Percentiles rank a stretch among this genome's conserved stretches.
phyloP scores from a whole-genome alignment of 371 early-diverging fungal genomes.

The Lichtheimia ornata region DNA sequence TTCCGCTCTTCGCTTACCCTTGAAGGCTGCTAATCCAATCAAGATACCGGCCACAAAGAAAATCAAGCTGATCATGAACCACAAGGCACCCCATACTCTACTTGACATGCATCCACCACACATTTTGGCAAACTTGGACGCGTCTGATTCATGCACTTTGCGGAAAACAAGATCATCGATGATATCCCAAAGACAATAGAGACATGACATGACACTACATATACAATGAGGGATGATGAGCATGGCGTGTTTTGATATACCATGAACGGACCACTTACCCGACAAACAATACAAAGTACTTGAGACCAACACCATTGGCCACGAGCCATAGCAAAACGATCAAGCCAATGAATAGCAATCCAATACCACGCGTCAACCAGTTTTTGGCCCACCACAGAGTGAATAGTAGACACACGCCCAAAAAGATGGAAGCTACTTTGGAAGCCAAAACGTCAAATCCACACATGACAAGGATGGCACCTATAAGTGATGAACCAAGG shows the following conservation, averaged over 20 bases:
- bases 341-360: constrained; percentile 79
- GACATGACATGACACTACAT: constrained; percentile 89
- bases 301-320: constrained; percentile 69
- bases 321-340: constrained; percentile 87
- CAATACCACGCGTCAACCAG: constrained; percentile 84
- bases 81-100: constrained; percentile 87
- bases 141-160: constrained; percentile 92
- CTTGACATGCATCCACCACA: constrained; percentile 79
- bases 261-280: constrained; percentile 52
- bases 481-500: constrained; percentile 77
- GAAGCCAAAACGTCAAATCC: constrained; percentile 87
- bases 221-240: neutral
- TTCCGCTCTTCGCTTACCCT: constrained; percentile 37
- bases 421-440: constrained; percentile 79
- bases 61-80: constrained; percentile 84
- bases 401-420: constrained; percentile 76
- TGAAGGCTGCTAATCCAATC: constrained; percentile 80
- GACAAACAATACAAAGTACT: constrained; percentile 89
- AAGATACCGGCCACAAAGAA: constrained; percentile 81
- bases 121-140: constrained; percentile 82
- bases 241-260: neutral
- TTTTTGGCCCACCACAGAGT: constrained; percentile 86
- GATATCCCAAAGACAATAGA: constrained; percentile 94
- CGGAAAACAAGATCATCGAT: constrained; percentile 89
- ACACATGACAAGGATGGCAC: constrained; percentile 89